Conservation (phyloP, 192 early-diverging fungal species). For the Backusella parvicylindrica region DNA sequence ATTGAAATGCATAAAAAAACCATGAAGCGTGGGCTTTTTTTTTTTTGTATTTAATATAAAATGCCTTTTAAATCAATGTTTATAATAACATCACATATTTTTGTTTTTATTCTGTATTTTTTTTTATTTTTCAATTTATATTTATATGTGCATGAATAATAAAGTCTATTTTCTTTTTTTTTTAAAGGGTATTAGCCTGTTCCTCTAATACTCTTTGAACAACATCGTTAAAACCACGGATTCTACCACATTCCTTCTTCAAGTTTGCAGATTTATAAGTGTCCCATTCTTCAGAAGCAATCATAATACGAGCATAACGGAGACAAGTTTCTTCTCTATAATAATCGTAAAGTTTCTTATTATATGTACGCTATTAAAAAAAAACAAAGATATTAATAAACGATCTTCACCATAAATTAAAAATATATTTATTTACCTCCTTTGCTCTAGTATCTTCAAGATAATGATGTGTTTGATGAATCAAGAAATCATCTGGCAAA, state of each 20-base stretch:
- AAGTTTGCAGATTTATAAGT: constrained; percentile 41
- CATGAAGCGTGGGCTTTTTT: too few species aligned
- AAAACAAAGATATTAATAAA: not conserved
- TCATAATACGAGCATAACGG: constrained; percentile 45
- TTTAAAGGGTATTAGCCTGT: not conserved
- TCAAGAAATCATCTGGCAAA: constrained; percentile 48
- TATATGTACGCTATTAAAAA: constrained; percentile 47
- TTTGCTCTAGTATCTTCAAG: constrained; percentile 44
- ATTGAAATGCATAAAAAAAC: not conserved
- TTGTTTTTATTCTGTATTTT: not conserved
- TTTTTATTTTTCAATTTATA: not conserved
- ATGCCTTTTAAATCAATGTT: too few species aligned
- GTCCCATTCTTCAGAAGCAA: constrained; percentile 40
- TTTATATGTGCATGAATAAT: not conserved
- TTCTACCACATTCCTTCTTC: constrained; percentile 47
- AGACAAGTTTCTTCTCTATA: constrained; percentile 52
- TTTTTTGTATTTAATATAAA: too few species aligned
- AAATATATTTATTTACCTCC: constrained; percentile 33
- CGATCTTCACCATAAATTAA: not conserved
- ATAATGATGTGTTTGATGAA: constrained; percentile 54
- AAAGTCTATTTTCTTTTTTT: not conserved
- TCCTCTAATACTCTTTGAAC: constrained; percentile 18
- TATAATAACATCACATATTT: not conserved
- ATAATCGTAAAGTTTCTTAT: constrained; percentile 53
- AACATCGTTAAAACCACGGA: constrained; percentile 47